phyloP scores from a whole-genome alignment of 805 yeast genomes.

The Cyberlindnera bimundalis region DNA sequence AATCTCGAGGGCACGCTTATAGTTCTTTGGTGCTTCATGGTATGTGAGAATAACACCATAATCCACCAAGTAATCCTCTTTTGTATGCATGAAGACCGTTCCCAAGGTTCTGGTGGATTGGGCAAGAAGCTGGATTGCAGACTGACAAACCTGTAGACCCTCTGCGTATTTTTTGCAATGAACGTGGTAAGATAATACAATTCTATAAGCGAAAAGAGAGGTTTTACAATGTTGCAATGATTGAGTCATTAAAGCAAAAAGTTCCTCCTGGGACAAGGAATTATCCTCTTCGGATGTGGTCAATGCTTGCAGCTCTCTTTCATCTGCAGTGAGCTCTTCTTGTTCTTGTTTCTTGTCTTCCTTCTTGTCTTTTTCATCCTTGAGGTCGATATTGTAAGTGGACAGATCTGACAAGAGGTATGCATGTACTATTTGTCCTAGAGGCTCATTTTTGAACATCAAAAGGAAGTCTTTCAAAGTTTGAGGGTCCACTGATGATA shows the following conservation, averaged over 20 bases:
- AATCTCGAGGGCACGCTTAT: slow-evolving; percentile 63
- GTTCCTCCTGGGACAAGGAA: slow-evolving; percentile 44
- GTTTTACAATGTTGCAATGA: slow-evolving; percentile 45
- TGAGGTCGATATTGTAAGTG: slow-evolving; percentile 38
- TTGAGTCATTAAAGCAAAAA: slow-evolving; percentile 46
- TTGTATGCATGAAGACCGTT: slow-evolving; percentile 46
- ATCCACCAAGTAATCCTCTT: slow-evolving; percentile 55
- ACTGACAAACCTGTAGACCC: slow-evolving; percentile 57
- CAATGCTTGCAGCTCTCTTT: slow-evolving; percentile 24
- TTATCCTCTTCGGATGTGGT: slow-evolving; percentile 24
- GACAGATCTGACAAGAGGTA: slow-evolving; percentile 67
- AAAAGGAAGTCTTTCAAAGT: slow-evolving; percentile 49
- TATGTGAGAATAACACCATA: slow-evolving; percentile 78
- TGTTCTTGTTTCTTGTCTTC: slow-evolving; percentile 15
- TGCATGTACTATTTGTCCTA: slow-evolving; percentile 60
- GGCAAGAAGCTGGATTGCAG: slow-evolving; percentile 55
- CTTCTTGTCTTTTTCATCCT: slow-evolving; percentile 17
- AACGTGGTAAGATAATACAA: slow-evolving; percentile 57
- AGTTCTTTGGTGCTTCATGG: slow-evolving; percentile 88
- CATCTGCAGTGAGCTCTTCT: slow-evolving; percentile 23
- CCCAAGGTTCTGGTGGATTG: slow-evolving; percentile 45
- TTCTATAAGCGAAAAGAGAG: slow-evolving; percentile 60
- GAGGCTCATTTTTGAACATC: slow-evolving; percentile 56
- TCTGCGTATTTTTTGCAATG: slow-evolving; percentile 59
- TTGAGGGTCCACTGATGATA: slow-evolving; percentile 47